Evolutionary conservation across 768 basidiomycete genomes (phyloP), one percentile per base, ranked within the genome.

Genomic region (Serendipita indica): DNA sequence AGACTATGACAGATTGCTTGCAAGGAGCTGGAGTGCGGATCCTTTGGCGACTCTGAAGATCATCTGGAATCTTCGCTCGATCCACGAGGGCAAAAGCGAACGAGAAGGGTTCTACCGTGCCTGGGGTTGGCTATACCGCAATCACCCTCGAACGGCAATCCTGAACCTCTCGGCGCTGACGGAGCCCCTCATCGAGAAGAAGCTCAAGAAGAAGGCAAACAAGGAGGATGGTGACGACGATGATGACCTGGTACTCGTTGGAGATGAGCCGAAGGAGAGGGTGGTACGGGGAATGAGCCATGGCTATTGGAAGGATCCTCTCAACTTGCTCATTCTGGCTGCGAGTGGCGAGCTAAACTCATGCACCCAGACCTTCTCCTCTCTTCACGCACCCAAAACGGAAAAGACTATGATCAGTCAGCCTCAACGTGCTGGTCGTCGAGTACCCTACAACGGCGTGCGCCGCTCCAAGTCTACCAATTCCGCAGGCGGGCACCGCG

Each of bases 261-360:
- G 63, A 45, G 63, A 61, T 7, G 63, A 63, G 13, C 57, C 62
- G 35, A 57, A 65, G 16, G 65, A 64, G 16, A 32, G 60, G 28
- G 54, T 62, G 33, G 45, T 61, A 3, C 49, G 58, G 3, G 62
- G 65, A 32, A 57, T 63, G 18, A 60, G 73, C 3, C 84, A 86
- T 52, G 84, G 84, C 0, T 84, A 81, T 64, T 86, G 82, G 81
- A 86, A 88, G 65, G 85, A 86, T 63, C 72, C 86, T 20, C 74
- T 84, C 57, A 82, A 84, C 57, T 79, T 87, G 52, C 71, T 86
- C 3, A 74, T 78, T 3, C 73, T 87, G 28, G 80, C 79, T 10
- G 73, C 79, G 1, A 67, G 74, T 14, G 77, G 74, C 60, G 72
- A 84, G 60, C 74, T 86, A 20, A 57, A 35, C 30, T 37, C 62